Evolutionary conservation across 2,329 filamentous ascomycete genomes (phyloP), one percentile per base, ranked within the genome.

Genomic region (Uncinocarpus reesii): DNA sequence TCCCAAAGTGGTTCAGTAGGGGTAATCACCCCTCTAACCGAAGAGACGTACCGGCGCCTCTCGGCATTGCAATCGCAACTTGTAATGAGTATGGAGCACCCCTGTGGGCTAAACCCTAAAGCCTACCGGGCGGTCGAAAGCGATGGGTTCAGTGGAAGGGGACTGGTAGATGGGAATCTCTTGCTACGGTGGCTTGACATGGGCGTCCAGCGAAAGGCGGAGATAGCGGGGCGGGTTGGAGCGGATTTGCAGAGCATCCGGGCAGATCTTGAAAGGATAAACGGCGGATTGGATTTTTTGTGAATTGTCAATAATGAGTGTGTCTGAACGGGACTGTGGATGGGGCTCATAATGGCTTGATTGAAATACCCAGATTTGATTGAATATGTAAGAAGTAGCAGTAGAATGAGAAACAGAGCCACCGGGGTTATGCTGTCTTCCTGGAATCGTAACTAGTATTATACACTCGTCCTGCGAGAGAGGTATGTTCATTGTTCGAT

Each of bases 1-100:
- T 82, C 83, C 0, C 73, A 80, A 6, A 85, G 86, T 0, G 92
- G 92, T 42, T 78, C 83, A 16, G 67, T 96, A 10, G 80, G 84
- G 0, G 72, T 89, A 7, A 74, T 98, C 7, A 84, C 84, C 0
- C 80, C 90, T 0, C 72, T 96, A 1, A 72, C 81, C 0, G 90
- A 96, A 65, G 73, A 82, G 4, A 75, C 81, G 8, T 96, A 96
- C 67, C 83, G 92, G 1, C 83, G 89, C 0, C 76, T 98, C 2
- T 81, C 81, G 3, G 86, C 86, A 1, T 73, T 98, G 3, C 79
- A 89, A 40, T 84, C 82, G 3, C 88, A 93, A 61, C 74, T 98
- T 1, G 74, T 81, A 7, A 85, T 81, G 28, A 80, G 82, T 0
- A 76, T 95, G 6, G 81, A 86, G 36, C 81, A 88, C 53, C 71